Evolutionary conservation across 495 filamentous ascomycete species (phyloP), one percentile per base, ranked within the genome.

Genomic region (Neurospora sp.): DNA sequence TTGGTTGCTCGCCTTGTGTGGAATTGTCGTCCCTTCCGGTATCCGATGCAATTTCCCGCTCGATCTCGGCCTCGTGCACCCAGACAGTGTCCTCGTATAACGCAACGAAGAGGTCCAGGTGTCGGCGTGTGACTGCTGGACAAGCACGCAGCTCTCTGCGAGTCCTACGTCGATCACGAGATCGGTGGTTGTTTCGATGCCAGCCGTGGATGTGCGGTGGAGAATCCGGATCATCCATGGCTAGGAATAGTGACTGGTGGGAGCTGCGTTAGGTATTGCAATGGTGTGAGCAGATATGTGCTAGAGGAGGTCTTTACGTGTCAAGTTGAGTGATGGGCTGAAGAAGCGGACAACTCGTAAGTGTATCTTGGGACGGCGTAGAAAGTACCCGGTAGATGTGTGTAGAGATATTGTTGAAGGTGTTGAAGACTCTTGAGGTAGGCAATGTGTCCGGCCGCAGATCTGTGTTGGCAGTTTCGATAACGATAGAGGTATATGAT

Each of bases 1-100:
- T 27, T 27, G 27, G 27, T 6, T 16, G 2, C 42, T 44, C 16
- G 6, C 3, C 18, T 0, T 44, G 42, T 18, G 42, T 3, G 0
- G 18, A n/a, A 44, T n/a, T 0, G 0, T n/a, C 18, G 0, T 44
- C 18, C 3, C 0, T 9, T 4, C 10, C 5, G 4, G 10, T 11
- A 5, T 53, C 46, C 0, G 20, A 2, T 22, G 10, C 4, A 0
- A 22, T 11, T 1, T 22, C 46, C 46, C 7, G 46, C n/a, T 48
- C 46, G 3, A 20, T 46, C 0, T 46, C 42, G 18, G 42, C 18
- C 3, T 20, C 42, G 18, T 46, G 1, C 3, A 46, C 42, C 42
- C 42, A 46, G 7, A 48, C 10, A 48, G n/a, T 22, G 46, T 48
- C 46, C 46, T 20, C 46, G 46, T 48, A 20, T 8, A 48, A 48